These are phyloP conservation scores for Termitomyces sp. DNA, from an alignment of 768 basidiomycete species.

Conservation along the genomic window DNA sequence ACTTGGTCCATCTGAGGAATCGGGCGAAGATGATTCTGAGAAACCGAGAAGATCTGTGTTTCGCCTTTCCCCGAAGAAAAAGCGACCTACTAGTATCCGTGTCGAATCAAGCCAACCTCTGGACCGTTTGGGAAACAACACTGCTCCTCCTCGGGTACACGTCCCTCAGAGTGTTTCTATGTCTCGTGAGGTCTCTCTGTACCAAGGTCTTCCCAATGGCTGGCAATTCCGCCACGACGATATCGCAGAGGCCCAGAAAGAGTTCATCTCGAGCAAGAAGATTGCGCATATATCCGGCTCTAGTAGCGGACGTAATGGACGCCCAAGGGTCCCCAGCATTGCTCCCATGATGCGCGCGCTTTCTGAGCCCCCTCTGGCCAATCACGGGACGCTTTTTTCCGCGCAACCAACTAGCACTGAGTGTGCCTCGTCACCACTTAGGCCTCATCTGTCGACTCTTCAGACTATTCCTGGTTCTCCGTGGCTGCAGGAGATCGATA, in stretches of 20 bases:
- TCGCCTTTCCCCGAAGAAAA: not conserved
- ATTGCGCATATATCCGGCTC: conserved; percentile 1
- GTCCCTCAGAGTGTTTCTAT: conserved; percentile 27
- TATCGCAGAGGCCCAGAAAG: conserved; percentile 27
- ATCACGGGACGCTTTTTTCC: not conserved
- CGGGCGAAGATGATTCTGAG: not conserved
- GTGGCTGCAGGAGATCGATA: not conserved
- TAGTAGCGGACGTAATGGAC: conserved; percentile 11
- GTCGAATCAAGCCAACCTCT: conserved; percentile 1
- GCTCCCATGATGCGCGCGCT: conserved; percentile 27
- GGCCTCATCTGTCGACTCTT: conserved; percentile 4
- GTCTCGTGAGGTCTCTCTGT: conserved; percentile 45
- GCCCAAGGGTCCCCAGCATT: conserved; percentile 38
- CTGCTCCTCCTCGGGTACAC: conserved; percentile 6
- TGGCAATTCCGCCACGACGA: conserved; percentile 42
- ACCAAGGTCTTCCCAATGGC: conserved; percentile 43
- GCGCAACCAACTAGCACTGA: conserved; percentile 17
- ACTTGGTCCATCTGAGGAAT: not conserved
- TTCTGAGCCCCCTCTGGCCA: conserved; percentile 1
- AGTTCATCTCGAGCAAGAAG: conserved; percentile 14
- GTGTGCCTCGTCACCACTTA: conserved; percentile 6
- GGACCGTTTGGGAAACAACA: conserved; percentile 7
- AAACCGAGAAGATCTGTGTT: not conserved
- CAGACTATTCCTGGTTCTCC: conserved; percentile 11
- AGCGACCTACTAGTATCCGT: not conserved